Evolutionary conservation across 441 rosid species (phyloP).

Genomic region (Viola pubescens): DNA sequence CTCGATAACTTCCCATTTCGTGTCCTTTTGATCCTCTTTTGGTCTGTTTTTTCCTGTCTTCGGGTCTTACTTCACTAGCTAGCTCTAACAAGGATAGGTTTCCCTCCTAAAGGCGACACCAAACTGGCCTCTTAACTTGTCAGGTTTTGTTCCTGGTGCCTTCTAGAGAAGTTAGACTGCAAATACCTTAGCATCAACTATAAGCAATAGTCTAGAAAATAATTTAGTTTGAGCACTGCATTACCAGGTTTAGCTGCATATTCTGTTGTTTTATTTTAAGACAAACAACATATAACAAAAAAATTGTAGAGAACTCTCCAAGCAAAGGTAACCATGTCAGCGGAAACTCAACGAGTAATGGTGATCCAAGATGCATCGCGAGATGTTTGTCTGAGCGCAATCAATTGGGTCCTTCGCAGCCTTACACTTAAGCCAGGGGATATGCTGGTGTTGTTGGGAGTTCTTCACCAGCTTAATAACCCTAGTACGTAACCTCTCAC

Average conservation of each 20-base stretch:
- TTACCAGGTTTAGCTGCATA: too few relatives aligned
- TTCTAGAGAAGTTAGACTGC: not conserved
- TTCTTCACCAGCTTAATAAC: conserved; percentile 48
- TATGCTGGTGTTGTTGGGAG: conserved; percentile 31
- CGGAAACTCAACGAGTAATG: conserved; percentile 35
- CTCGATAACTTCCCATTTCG: too few relatives aligned
- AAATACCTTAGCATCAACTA: not conserved
- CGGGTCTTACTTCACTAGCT: too few relatives aligned
- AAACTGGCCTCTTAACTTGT: conserved; percentile 4
- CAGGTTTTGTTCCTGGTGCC: not conserved
- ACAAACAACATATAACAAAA: too few relatives aligned
- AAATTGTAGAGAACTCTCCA: too few relatives aligned
- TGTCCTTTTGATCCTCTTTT: too few relatives aligned
- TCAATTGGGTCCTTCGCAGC: conserved; percentile 28
- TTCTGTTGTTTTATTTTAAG: too few relatives aligned
- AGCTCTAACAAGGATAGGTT: too few relatives aligned
- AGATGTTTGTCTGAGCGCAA: conserved; percentile 30
- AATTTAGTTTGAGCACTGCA: too few relatives aligned
- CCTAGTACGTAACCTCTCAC: conserved; percentile 49
- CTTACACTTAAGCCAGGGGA: conserved; percentile 44
- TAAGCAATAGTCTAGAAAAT: too few relatives aligned
- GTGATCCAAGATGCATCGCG: conserved; percentile 48
- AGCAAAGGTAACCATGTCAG: conserved; percentile 19
- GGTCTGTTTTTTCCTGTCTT: too few relatives aligned
- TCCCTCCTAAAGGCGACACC: too few relatives aligned